Conservation (phyloP, 768 basidiomycete species). For the Mycena belliarum region DNA sequence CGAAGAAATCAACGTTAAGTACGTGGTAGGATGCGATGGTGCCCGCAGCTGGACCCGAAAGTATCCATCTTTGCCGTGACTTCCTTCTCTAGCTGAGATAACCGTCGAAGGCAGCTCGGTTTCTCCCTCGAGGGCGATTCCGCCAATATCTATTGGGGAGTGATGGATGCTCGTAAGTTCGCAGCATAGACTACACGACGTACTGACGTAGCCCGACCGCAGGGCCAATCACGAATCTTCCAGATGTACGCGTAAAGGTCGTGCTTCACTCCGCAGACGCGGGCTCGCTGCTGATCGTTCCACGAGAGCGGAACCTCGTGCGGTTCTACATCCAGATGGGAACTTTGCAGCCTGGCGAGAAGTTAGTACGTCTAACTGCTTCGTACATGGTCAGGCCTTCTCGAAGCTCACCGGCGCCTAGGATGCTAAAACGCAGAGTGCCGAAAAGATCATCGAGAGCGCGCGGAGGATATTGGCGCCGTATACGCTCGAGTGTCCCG, state of each 20-base stretch:
- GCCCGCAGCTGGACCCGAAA: conserved; percentile 49
- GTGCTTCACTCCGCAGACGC: conserved; percentile 46
- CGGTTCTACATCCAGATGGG: conserved; percentile 53
- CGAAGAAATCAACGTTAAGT: conserved; percentile 35
- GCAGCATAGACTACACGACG: not conserved
- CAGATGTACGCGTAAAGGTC: conserved; percentile 47
- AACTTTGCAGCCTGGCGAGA: conserved; percentile 12
- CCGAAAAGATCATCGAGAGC: conserved; percentile 17
- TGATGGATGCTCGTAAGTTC: conserved; percentile 16
- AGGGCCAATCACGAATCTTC: conserved; percentile 51
- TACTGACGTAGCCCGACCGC: too few species aligned
- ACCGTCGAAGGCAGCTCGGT: conserved; percentile 35
- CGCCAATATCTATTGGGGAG: conserved; percentile 38
- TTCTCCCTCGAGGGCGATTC: conserved; percentile 50
- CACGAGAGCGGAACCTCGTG: conserved; percentile 48
- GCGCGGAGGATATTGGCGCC: conserved; percentile 16
- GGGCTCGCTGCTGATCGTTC: conserved; percentile 52
- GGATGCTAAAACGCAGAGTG: conserved; percentile 12
- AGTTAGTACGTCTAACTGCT: not conserved
- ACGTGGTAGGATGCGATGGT: conserved; percentile 38
- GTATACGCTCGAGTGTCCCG: conserved; percentile 19
- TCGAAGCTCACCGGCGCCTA: not conserved
- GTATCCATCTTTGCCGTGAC: not conserved
- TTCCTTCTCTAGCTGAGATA: not conserved
- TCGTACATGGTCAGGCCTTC: too few species aligned